Conservation (phyloP, 2,329 filamentous ascomycete genomes). For the Alternaria rosae region DNA sequence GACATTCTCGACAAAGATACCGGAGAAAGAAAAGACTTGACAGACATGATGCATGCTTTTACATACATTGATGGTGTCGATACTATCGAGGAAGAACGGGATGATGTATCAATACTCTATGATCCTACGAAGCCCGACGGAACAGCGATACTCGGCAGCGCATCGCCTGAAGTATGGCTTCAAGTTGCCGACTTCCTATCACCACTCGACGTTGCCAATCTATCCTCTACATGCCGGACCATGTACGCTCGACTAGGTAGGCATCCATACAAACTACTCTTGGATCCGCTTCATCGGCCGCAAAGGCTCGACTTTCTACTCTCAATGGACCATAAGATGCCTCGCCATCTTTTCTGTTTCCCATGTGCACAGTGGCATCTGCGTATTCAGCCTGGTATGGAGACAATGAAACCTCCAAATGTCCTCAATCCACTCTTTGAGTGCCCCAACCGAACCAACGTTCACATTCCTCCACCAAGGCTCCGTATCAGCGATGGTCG, state of each 20-base stretch:
- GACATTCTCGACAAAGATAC: conserved; percentile 42
- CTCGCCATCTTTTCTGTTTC: conserved; percentile 66
- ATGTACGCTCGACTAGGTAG: conserved; percentile 35
- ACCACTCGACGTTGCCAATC: conserved; percentile 37
- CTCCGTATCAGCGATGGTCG: conserved; percentile 60
- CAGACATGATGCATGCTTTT: conserved; percentile 46
- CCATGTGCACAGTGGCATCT: conserved; percentile 64
- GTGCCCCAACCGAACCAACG: conserved; percentile 62
- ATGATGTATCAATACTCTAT: conserved; percentile 25
- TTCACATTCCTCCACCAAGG: conserved; percentile 60
- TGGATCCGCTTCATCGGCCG: conserved; percentile 53
- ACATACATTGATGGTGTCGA: conserved; percentile 35
- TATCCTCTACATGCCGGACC: conserved; percentile 39
- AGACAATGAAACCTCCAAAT: conserved; percentile 61
- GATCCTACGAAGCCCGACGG: conserved; percentile 34
- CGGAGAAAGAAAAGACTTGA: conserved; percentile 41
- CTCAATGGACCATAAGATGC: conserved; percentile 59
- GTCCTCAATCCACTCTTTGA: conserved; percentile 64
- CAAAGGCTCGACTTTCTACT: conserved; percentile 61
- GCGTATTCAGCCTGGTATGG: conserved; percentile 61
- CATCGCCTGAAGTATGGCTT: conserved; percentile 38
- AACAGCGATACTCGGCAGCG: conserved; percentile 27
- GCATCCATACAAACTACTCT: conserved; percentile 31
- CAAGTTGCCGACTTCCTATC: conserved; percentile 34
- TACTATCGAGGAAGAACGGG: conserved; percentile 26